Percentiles rank a stretch among this genome's conserved stretches.
Evolutionary conservation across 345 rosid species (phyloP).

Genomic region (Kernera saxatilis): DNA sequence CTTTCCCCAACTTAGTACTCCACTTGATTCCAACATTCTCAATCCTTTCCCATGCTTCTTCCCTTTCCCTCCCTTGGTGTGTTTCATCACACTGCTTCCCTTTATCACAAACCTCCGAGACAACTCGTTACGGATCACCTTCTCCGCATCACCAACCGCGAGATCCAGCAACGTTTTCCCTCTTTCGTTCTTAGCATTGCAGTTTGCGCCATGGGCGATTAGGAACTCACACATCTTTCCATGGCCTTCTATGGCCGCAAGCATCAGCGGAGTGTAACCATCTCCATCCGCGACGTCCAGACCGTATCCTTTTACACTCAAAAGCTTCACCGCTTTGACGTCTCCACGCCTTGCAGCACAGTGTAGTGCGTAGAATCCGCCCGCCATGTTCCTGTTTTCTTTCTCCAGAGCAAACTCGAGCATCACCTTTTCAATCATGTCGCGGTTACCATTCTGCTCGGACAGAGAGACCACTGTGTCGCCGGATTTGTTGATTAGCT

Average conservation of each 20-base stretch:
- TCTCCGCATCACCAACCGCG: slow-evolving; percentile 46
- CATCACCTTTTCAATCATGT: slow-evolving; percentile 87
- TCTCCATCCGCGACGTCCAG: slow-evolving; percentile 67
- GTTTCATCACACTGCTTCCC: slow-evolving; percentile 60
- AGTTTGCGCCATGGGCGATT: slow-evolving; percentile 58
- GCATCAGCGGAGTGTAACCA: slow-evolving; percentile 93
- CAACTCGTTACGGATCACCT: slow-evolving; percentile 60
- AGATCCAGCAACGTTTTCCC: slow-evolving; percentile 74
- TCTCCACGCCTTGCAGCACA: slow-evolving; percentile 95
- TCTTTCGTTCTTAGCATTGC: slow-evolving; percentile 45
- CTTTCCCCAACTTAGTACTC: slow-evolving; percentile 79
- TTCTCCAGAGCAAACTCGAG: slow-evolving; percentile 84
- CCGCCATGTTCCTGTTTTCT: slow-evolving; percentile 53
- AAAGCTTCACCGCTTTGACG: slow-evolving; percentile 55
- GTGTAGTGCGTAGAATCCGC: slow-evolving; percentile 87
- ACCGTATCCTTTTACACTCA: slow-evolving; percentile 62
- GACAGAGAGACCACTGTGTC: slow-evolving; percentile 73
- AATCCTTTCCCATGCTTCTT: slow-evolving; percentile 55
- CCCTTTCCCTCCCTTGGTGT: slow-evolving; percentile 84
- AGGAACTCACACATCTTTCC: slow-evolving; percentile 54
- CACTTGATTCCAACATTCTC: slow-evolving; percentile 47
- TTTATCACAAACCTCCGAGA: slow-evolving; percentile 52
- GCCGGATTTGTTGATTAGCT: slow-evolving; percentile 61
- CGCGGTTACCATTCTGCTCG: slow-evolving; percentile 49
- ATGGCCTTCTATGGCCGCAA: slow-evolving; percentile 85